Evolutionary conservation across 2,329 filamentous ascomycete species (phyloP).

Genomic region (Arthrobotrys entomopaga): DNA sequence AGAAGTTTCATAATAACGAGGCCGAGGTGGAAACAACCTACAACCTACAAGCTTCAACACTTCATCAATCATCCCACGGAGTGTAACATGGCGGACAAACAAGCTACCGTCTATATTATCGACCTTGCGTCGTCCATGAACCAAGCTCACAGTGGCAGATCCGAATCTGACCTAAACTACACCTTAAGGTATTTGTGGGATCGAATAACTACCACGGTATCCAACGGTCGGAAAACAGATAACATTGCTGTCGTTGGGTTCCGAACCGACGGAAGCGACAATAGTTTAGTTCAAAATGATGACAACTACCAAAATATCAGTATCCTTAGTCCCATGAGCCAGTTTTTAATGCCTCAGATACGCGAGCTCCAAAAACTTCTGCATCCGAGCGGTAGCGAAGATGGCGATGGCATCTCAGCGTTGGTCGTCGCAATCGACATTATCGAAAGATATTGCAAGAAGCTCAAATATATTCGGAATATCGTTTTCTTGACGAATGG

Average conservation of each 20-base stretch:
- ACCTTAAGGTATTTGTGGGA: conserved; percentile 94
- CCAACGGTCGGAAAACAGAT: conserved; percentile 77
- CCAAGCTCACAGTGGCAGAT: conserved; percentile 74
- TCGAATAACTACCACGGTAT: conserved; percentile 80
- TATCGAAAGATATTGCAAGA: conserved; percentile 81
- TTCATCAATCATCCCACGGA: neutral
- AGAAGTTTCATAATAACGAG: neutral
- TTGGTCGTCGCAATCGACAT: conserved; percentile 86
- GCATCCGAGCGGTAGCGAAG: conserved; percentile 73
- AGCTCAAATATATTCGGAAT: conserved; percentile 80
- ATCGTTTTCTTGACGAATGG: conserved; percentile 90
- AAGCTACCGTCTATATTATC: conserved; percentile 90
- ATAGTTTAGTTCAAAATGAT: conserved; percentile 71
- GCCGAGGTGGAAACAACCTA: neutral
- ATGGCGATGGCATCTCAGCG: conserved; percentile 85
- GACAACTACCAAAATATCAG: conserved; percentile 83
- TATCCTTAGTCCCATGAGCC: conserved; percentile 72
- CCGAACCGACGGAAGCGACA: conserved; percentile 79
- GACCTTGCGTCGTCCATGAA: conserved; percentile 90
- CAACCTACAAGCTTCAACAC: neutral
- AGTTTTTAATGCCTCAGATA: conserved; percentile 77
- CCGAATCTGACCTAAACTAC: conserved; percentile 86
- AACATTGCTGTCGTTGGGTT: conserved; percentile 83
- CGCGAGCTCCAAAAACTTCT: conserved; percentile 72
- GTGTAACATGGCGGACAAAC: conserved; percentile 85